Percentiles rank a stretch among this genome's conserved stretches.
Evolutionary conservation across 2,329 filamentous ascomycete genomes (phyloP).

Genomic region (Coniochaeta sp.): DNA sequence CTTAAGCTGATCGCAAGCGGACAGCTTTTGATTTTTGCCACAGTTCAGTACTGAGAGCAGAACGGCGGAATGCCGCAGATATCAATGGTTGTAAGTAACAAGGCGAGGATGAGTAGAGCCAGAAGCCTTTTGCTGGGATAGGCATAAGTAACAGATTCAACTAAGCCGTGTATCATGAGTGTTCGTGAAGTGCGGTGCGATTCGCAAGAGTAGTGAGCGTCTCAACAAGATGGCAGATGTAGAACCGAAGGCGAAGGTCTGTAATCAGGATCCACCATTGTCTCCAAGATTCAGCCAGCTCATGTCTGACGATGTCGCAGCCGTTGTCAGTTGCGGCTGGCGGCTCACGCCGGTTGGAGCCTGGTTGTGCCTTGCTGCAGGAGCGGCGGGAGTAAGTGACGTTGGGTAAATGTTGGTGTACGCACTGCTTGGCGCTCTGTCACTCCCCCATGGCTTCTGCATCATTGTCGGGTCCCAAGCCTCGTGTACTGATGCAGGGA

Average conservation of each 20-base stretch:
- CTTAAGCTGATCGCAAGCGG: not conserved
- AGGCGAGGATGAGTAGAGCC: no score
- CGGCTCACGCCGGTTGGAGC: slow-evolving; percentile 30
- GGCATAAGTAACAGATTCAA: not conserved
- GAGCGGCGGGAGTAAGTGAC: slow-evolving; percentile 27
- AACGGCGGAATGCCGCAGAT: not conserved
- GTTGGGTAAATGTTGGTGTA: slow-evolving; percentile 40
- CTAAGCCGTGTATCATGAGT: not conserved
- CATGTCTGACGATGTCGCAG: slow-evolving; percentile 57
- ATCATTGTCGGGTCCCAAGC: slow-evolving; percentile 41
- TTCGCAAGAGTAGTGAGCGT: not conserved
- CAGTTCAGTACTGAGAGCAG: not conserved
- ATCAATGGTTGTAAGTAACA: not conserved
- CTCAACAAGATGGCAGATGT: not conserved
- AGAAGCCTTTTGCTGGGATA: no score
- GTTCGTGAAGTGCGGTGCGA: not conserved
- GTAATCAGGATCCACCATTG: slow-evolving; percentile 11
- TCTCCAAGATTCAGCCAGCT: slow-evolving; percentile 71
- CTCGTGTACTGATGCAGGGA: slow-evolving; percentile 56
- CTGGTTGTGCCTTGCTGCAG: slow-evolving; percentile 18
- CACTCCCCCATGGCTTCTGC: slow-evolving; percentile 39
- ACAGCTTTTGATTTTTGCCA: not conserved
- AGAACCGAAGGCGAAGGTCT: not conserved
- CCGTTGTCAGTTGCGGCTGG: slow-evolving; percentile 42
- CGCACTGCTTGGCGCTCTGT: slow-evolving; percentile 43